A percentile compares a stretch with the other conserved stretches of the same genome.
Conservation (phyloP, 78 protist genomes). For the Dictyostelium discoideum region DNA sequence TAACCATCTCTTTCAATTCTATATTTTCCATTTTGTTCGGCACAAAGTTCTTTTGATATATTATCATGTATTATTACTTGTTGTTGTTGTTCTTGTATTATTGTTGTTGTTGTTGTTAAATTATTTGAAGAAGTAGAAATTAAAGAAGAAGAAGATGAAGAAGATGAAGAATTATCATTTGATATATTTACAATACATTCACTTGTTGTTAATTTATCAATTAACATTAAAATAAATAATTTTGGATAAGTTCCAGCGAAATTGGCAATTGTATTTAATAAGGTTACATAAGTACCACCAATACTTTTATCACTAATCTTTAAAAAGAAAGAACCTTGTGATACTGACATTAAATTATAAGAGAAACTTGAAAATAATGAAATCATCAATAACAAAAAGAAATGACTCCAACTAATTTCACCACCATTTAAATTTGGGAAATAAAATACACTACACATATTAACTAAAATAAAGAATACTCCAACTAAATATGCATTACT, state of each 20-base stretch:
- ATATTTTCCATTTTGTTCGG: slow-evolving; percentile 15
- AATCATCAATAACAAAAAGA: neutral
- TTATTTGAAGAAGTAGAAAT: neutral
- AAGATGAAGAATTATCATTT: neutral
- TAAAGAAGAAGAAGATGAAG: neutral
- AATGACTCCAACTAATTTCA: slow-evolving; percentile 29
- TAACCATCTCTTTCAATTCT: slow-evolving; percentile 45
- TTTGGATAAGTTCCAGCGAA: slow-evolving; percentile 85
- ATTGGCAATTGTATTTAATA: slow-evolving; percentile 82
- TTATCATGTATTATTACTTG: neutral
- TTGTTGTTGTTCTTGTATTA: neutral
- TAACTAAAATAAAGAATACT: slow-evolving; percentile 23
- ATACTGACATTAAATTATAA: neutral
- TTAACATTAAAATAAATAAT: slow-evolving; percentile 28
- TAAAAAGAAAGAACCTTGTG: slow-evolving; percentile 80
- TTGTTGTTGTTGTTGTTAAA: neutral
- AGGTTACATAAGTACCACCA: slow-evolving; percentile 86
- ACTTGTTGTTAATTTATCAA: slow-evolving; percentile 34
- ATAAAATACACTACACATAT: slow-evolving; percentile 20
- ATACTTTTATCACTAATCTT: slow-evolving; percentile 73
- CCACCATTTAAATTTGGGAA: slow-evolving; percentile 10
- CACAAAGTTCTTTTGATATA: slow-evolving; percentile 25
- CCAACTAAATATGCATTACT: slow-evolving; percentile 36
- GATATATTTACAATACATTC: slow-evolving; percentile 10
- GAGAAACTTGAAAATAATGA: neutral